These are phyloP conservation scores for Arachnomyces sp. DNA, from an alignment of 2,329 filamentous ascomycete species.

Conservation along the genomic window DNA sequence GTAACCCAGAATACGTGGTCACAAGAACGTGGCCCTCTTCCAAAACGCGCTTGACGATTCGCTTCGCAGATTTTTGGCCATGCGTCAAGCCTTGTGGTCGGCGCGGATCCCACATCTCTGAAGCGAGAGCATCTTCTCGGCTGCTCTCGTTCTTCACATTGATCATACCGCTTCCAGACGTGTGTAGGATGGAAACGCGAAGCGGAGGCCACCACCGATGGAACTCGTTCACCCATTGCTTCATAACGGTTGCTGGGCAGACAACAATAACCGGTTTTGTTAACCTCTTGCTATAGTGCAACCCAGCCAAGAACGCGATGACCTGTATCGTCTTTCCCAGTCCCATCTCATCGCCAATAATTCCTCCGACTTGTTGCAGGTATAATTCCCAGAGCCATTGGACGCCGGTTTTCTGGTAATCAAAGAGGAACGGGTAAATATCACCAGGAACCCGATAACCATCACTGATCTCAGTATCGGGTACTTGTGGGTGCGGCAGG, in stretches of 20 bases:
- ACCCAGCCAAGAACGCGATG: slow-evolving; percentile 75
- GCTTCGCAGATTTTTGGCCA: slow-evolving; percentile 62
- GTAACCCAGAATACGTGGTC: slow-evolving; percentile 92
- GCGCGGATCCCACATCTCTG: slow-evolving; percentile 44
- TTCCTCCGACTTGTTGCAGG: slow-evolving; percentile 81
- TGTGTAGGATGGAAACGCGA: slow-evolving; percentile 88
- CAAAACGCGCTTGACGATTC: slow-evolving; percentile 74
- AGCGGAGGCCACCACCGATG: slow-evolving; percentile 99
- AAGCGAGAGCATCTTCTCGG: slow-evolving; percentile 57
- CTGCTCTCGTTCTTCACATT: slow-evolving; percentile 58
- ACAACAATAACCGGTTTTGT: slow-evolving; percentile 83
- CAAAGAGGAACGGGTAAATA: slow-evolving; percentile 84
- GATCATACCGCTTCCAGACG: slow-evolving; percentile 93
- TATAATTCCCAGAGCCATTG: slow-evolving; percentile 95
- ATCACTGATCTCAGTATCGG: slow-evolving; percentile 68
- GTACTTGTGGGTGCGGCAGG: slow-evolving; percentile 73
- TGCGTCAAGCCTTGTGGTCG: slow-evolving; percentile 34
- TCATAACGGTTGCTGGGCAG: slow-evolving; percentile 86
- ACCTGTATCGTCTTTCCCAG: slow-evolving; percentile 87
- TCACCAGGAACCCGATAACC: slow-evolving; percentile 80
- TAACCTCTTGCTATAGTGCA: slow-evolving; percentile 85
- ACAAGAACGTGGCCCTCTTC: slow-evolving; percentile 85
- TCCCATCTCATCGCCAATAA: slow-evolving; percentile 97
- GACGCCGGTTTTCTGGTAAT: slow-evolving; percentile 94
- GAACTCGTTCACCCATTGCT: slow-evolving; percentile 98